phyloP scores from a whole-genome alignment of 2,329 filamentous ascomycete genomes.

The Colletotrichum gloeosporioides region DNA sequence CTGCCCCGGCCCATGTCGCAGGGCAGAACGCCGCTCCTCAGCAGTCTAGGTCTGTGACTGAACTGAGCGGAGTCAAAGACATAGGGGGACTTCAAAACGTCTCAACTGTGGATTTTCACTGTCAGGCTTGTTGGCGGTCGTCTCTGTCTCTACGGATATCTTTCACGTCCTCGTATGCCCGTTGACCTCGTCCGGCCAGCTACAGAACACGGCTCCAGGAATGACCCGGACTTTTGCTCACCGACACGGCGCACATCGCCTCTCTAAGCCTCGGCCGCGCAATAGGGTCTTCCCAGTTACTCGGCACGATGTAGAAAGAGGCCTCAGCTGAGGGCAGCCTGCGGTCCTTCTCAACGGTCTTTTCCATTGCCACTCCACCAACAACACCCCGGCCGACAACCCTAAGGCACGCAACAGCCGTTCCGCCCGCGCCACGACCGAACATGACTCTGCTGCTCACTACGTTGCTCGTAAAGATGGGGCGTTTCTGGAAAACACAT shows the following conservation, averaged over 20 bases:
- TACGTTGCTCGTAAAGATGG: slow-evolving; percentile 11
- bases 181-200: neutral
- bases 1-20: neutral
- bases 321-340: neutral
- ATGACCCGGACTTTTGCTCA: neutral
- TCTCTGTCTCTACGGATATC: neutral
- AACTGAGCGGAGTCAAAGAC: neutral
- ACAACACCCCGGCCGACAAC: neutral
- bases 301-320: neutral
- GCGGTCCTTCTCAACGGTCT: neutral
- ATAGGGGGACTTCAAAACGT: neutral
- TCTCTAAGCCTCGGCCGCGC: neutral
- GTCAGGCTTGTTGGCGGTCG: neutral
- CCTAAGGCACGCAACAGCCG: slow-evolving; percentile 6
- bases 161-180: neutral
- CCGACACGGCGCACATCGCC: neutral
- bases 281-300: neutral
- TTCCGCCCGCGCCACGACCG: neutral
- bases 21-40: neutral
- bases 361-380: neutral
- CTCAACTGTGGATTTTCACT: neutral
- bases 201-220: neutral
- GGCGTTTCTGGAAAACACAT: slow-evolving; percentile 1
- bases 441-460: slow-evolving; percentile 12
- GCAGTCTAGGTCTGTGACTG: neutral